phyloP scores from a whole-genome alignment of 768 basidiomycete genomes.

The Trametes coccinea region DNA sequence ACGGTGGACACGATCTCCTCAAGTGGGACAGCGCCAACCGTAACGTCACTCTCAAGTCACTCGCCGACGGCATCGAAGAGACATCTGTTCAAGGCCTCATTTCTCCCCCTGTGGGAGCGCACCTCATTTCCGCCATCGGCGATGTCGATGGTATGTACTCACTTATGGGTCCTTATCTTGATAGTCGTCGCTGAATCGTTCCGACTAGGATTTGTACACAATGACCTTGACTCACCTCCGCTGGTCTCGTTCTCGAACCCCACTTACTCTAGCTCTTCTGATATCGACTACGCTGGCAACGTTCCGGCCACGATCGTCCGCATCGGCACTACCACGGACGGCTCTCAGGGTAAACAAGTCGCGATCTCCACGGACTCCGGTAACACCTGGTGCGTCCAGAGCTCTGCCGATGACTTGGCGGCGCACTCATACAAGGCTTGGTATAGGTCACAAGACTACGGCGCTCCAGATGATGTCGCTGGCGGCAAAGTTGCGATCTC shows the following conservation, averaged over 20 bases:
- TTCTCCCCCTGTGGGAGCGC: constrained; percentile 60
- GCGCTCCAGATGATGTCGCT: constrained; percentile 49
- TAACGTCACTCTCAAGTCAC: constrained; percentile 57
- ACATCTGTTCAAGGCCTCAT: constrained; percentile 57
- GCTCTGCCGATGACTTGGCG: neutral
- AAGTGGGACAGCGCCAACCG: constrained; percentile 57
- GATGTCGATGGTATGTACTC: too few species aligned
- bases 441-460: constrained; percentile 50
- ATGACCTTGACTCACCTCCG: constrained; percentile 43
- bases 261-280: constrained; percentile 46
- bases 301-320: constrained; percentile 51
- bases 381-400: constrained; percentile 44
- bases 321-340: constrained; percentile 41
- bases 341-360: constrained; percentile 51
- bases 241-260: constrained; percentile 45
- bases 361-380: constrained; percentile 58
- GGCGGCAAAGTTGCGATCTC: constrained; percentile 41
- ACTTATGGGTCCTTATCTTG: too few species aligned
- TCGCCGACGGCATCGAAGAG: constrained; percentile 69
- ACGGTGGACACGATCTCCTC: constrained; percentile 56
- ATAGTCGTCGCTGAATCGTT: neutral
- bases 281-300: constrained; percentile 57
- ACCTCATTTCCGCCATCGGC: constrained; percentile 55
- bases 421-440: neutral
- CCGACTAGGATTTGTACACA: constrained; percentile 48